phyloP scores from a whole-genome alignment of 805 yeast species.

The Ogataea henricii region DNA sequence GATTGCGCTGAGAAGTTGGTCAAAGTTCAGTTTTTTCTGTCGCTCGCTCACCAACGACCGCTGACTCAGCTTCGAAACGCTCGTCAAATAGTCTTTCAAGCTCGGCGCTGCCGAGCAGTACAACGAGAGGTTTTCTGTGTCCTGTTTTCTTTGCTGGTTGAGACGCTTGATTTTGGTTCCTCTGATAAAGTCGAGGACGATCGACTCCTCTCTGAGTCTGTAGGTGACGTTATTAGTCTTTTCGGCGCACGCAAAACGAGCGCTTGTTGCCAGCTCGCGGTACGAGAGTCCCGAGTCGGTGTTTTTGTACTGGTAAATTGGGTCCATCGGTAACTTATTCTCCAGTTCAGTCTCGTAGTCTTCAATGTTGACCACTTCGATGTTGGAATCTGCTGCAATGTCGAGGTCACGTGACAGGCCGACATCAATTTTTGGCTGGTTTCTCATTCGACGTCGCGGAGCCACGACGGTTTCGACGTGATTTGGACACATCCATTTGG shows the following conservation, averaged over 20 bases:
- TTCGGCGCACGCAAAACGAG: conserved; percentile 21
- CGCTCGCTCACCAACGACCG: conserved; percentile 31
- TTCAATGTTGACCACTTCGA: conserved; percentile 51
- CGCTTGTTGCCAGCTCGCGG: conserved; percentile 23
- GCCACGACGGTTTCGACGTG: conserved; percentile 62
- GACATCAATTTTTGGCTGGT: conserved; percentile 57
- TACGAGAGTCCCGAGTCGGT: conserved; percentile 38
- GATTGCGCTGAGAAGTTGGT: conserved; percentile 47
- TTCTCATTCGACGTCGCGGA: conserved; percentile 50
- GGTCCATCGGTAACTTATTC: conserved; percentile 36
- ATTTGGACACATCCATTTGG: conserved; percentile 90
- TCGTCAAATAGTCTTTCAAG: conserved; percentile 33
- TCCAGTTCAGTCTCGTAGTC: conserved; percentile 35
- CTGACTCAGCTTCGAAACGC: conserved; percentile 36
- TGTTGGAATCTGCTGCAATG: conserved; percentile 45
- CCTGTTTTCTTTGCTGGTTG: conserved; percentile 37
- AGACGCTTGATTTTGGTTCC: conserved; percentile 45
- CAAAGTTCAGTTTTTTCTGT: conserved; percentile 44
- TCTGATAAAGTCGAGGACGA: conserved; percentile 67
- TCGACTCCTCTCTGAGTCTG: conserved; percentile 66
- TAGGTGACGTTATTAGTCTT: conserved; percentile 45
- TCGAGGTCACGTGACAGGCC: conserved; percentile 50
- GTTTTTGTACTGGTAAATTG: conserved; percentile 37
- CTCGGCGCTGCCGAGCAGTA: conserved; percentile 31
- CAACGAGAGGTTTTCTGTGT: conserved; percentile 33